Evolutionary conservation across 352 stramenopile species (phyloP).

Genomic region (Thalassiosira mediterranea): DNA sequence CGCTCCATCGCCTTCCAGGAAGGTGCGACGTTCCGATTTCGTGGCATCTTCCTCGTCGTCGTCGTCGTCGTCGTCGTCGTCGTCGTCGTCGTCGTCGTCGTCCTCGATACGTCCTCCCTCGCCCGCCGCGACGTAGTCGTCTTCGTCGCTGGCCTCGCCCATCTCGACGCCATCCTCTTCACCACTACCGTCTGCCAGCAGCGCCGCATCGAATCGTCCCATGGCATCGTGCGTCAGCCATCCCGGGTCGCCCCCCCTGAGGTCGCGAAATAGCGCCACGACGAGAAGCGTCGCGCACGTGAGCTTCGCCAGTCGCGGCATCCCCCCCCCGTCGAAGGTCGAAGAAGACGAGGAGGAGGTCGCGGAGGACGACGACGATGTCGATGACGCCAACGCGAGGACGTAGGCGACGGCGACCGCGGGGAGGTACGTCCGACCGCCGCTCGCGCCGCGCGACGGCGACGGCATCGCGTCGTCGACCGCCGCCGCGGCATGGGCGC

Average conservation of each 20-base stretch:
- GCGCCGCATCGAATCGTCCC: constrained; percentile 1
- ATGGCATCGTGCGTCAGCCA: constrained; percentile 20
- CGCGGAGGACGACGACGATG: too few relatives aligned
- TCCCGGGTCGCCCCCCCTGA: constrained; percentile 44
- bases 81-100: not conserved
- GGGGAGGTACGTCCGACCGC: too few relatives aligned
- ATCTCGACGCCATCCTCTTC: not conserved
- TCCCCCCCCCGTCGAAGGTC: too few relatives aligned
- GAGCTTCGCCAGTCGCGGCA: constrained; percentile 23
- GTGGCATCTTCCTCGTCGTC: constrained; percentile 22
- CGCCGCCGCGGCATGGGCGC: too few relatives aligned
- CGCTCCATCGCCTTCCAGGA: constrained; percentile 22
- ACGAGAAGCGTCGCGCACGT: constrained; percentile 14
- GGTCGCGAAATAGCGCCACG: constrained; percentile 17
- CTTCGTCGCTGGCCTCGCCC: too few relatives aligned
- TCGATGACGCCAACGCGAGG: too few relatives aligned
- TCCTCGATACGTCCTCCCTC: not conserved
- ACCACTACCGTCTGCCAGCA: not conserved
- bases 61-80: not conserved
- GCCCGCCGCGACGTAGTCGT: too few relatives aligned
- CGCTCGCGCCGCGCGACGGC: too few relatives aligned
- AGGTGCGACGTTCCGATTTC: constrained; percentile 25
- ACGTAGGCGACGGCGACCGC: too few relatives aligned
- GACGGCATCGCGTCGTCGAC: too few relatives aligned
- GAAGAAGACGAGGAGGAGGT: too few relatives aligned